Conservation (phyloP, 2,329 filamentous ascomycete species). For the Cladosporium sp. region DNA sequence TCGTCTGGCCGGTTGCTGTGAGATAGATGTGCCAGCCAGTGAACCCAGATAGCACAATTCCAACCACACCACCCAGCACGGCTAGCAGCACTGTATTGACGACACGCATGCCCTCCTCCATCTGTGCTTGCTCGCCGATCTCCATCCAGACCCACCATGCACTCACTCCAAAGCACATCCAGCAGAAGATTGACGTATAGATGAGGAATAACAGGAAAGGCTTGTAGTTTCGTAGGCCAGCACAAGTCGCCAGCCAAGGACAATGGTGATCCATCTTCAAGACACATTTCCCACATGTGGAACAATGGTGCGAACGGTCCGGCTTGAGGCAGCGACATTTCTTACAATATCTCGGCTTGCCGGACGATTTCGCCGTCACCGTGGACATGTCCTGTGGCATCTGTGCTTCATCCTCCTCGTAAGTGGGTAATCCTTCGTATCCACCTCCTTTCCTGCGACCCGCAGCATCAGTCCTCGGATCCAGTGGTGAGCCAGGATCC, state of each 20-base stretch:
- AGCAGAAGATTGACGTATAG: conserved; percentile 83
- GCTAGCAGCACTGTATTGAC: conserved; percentile 87
- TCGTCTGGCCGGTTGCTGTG: conserved; percentile 75
- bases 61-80: conserved; percentile 86
- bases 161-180: conserved; percentile 73
- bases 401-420: conserved; percentile 52
- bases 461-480: conserved; percentile 27
- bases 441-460: conserved; percentile 37
- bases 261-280: conserved; percentile 99
- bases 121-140: conserved; percentile 65
- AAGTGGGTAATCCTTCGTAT: conserved; percentile 79
- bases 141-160: conserved; percentile 81
- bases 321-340: conserved; percentile 95
- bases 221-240: conserved; percentile 93
- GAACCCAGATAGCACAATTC: conserved; percentile 81
- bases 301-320: conserved; percentile 94
- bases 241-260: conserved; percentile 94
- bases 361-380: conserved; percentile 89
- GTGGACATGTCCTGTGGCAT: conserved; percentile 49
- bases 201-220: conserved; percentile 87
- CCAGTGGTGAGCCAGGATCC: conserved; percentile 67
- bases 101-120: conserved; percentile 66
- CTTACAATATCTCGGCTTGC: conserved; percentile 87
- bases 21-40: conserved; percentile 88
- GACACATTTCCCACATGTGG: conserved; percentile 87